Evolutionary conservation across 805 yeast species (phyloP).

Genomic region (Wickerhamiella alocasiicola): DNA sequence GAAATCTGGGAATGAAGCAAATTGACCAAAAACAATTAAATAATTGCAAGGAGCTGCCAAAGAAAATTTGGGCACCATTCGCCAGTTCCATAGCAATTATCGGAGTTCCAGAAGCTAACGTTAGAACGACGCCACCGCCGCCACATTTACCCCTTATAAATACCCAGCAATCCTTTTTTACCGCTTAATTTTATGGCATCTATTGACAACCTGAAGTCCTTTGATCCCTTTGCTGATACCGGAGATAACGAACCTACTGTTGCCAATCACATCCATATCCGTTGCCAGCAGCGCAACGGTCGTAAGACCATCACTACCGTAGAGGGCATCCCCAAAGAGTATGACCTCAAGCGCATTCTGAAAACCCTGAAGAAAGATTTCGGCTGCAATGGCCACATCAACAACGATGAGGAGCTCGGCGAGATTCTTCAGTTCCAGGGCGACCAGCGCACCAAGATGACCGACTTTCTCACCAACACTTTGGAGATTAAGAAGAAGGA

Average conservation of each 20-base stretch:
- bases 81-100: too few species aligned
- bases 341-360: constrained; percentile 85
- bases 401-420: constrained; percentile 90
- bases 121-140: not conserved
- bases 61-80: too few species aligned
- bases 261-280: constrained; percentile 87
- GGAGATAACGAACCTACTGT: constrained; percentile 97
- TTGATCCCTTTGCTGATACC: constrained; percentile 97
- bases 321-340: constrained; percentile 92
- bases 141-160: constrained; percentile 3
- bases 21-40: too few species aligned
- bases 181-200: constrained; percentile 37
- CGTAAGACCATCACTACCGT: constrained; percentile 97
- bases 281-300: constrained; percentile 99
- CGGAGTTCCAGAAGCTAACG: too few species aligned
- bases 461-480: constrained; percentile 79
- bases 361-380: constrained; percentile 94
- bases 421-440: constrained; percentile 97
- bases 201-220: constrained; percentile 54
- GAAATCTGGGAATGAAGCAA: too few species aligned
- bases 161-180: constrained; percentile 4
- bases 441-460: constrained; percentile 93
- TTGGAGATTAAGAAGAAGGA: constrained; percentile 87
- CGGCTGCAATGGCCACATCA: constrained; percentile 97
- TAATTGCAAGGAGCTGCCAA: too few species aligned